Base-by-base conservation (phyloP, 2,329 filamentous ascomycete species). In the Apiospora saccharicola region DNA sequence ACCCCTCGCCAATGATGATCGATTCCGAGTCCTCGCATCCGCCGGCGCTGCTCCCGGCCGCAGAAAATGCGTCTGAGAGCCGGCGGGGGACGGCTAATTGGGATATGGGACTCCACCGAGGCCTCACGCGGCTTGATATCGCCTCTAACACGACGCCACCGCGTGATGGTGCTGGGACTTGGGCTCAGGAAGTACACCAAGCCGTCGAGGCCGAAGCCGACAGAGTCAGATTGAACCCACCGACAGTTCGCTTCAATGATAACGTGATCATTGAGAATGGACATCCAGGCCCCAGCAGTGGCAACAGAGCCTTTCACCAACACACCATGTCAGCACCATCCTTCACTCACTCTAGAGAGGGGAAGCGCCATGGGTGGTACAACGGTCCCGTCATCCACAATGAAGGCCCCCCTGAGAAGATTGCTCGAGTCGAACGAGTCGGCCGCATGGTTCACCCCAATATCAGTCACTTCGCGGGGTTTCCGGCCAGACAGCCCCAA, bases 1-100 rank as follows among this genome's bases (percentile, higher is more conserved):
- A 88, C 71, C 86, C 90, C 2, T 95, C 93, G 70, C 93, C 94
- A 0, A 95, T 96, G 93, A 89, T 93, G 78, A 83, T 95, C 13
- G 94, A 97, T 76, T 77, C 83, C 46, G 81, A 88, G 77, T 70
- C 83, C 74, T 46, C 83, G 73, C 76, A 83, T 80, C 82, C 82
- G 69, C 76, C 84, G 22, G 70, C 82, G 0, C 75, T 81, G 4
- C 76, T 81, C 13, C 81, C 80, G 2, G 72, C 77, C 3, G 73
- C 78, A 2, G 81, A 82, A 4, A 77, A 80, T 13, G 78, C 79
- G 14, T 73, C 80, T 5, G 86, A 89, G 10, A 86, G 89, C 12
- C 83, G 86, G 46, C 85, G 88, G 43, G 86, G 85, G 73, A 80
- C 86, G n/a, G 83, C 84, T 37, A 88, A 89, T 71, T 93, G 91